Evolutionary conservation across 2,329 filamentous ascomycete species (phyloP), one percentile per base, ranked within the genome.

Genomic region (Claviceps pazoutovae): DNA sequence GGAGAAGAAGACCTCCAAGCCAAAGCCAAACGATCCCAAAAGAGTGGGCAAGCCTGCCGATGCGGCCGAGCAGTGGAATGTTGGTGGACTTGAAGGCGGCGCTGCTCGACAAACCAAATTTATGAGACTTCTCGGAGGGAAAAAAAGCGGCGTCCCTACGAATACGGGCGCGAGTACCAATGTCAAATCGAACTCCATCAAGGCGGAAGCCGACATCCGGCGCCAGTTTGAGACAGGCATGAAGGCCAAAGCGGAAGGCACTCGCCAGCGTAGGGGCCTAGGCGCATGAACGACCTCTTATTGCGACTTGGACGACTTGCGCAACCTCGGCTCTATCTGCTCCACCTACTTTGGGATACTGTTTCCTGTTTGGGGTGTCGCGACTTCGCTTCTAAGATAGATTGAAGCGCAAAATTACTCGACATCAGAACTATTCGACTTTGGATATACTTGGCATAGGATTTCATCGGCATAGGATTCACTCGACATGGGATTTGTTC

Each of bases 191-290:
- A 60, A 64, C 55, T 68, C 62, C 39, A 66, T 59, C 52, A 67
- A 69, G 56, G 70, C 74, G 34, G 72, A 78, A 56, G 68, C 69
- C 30, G 75, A 79, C 45, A 71, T 82, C 21, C 75, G 79, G 62
- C 70, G 70, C 54, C 78, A 82, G 58, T 82, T 76, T 54, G 72
- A 79, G 54, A 65, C 66, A 9, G 77, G 78, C 30, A 77, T 80
- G 64, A 71, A 70, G 58, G 72, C 74, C 67, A 81, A 80, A 66
- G 68, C 72, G 34, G 76, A 77, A 45, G 67, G 66, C 19, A 70
- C 71, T 26, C 69, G 70, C 38, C 72, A 74, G 60, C 71, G 70
- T 53, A 72, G 68, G 46, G 78, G 78, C 2, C 68, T 81, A 11
- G 77, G 77, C 19, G 76, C 75, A 30, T 76, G 65, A 49, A 48